Conservation (phyloP, 306 rosid species). For the Sophora flavescens region DNA sequence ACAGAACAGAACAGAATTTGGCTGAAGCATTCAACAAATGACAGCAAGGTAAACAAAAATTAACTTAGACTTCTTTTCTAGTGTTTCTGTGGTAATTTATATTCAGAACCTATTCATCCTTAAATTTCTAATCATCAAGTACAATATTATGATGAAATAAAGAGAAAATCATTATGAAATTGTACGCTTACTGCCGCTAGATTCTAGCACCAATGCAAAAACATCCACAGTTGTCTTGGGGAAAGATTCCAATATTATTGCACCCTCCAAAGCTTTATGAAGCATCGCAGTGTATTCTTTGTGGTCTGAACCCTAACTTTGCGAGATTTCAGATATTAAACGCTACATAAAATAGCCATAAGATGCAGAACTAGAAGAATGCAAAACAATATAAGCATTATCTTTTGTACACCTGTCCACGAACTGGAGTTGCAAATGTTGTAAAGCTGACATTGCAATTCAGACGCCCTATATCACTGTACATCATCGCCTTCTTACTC, state of each 20-base stretch:
- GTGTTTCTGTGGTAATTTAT: not conserved
- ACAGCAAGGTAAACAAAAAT: conserved; percentile 16
- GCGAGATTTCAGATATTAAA: conserved; percentile 43
- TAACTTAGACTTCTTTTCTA: conserved; percentile 4
- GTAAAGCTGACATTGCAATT: conserved; percentile 89
- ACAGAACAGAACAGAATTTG: conserved; percentile 22
- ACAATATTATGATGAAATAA: conserved; percentile 27
- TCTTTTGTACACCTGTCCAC: conserved; percentile 73
- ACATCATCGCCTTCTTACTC: conserved; percentile 97
- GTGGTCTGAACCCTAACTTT: conserved; percentile 76
- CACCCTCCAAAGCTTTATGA: conserved; percentile 95
- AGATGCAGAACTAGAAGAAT: conserved; percentile 14
- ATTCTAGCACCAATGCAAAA: conserved; percentile 94
- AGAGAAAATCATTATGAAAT: conserved; percentile 31
- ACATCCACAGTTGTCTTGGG: conserved; percentile 98
- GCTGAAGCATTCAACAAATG: conserved; percentile 25
- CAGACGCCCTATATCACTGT: conserved; percentile 86
- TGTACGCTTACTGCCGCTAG: conserved; percentile 89
- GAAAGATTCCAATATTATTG: conserved; percentile 82
- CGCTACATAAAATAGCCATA: conserved; percentile 14
- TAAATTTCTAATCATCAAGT: conserved; percentile 21
- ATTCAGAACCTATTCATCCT: conserved; percentile 15
- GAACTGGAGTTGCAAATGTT: conserved; percentile 82
- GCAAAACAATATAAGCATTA: not conserved
- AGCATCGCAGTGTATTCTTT: conserved; percentile 85